These are phyloP conservation scores for Penicillium nordicum DNA, from an alignment of 2,329 filamentous ascomycete species.

Conservation along the genomic window DNA sequence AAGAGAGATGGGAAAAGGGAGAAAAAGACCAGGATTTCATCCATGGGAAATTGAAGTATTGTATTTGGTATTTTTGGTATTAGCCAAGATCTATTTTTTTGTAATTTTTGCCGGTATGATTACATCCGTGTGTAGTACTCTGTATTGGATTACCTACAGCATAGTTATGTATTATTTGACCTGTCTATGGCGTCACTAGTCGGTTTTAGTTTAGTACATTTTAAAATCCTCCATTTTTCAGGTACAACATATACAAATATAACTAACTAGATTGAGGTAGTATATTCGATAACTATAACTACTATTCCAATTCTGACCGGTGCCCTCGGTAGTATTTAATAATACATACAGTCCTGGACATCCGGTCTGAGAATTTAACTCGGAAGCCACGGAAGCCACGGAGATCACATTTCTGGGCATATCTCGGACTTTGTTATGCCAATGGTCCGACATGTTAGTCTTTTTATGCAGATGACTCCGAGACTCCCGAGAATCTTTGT, in stretches of 20 bases:
- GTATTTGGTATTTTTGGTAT: conserved; percentile 24
- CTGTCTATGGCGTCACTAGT: conserved; percentile 30
- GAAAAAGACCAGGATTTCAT: conserved; percentile 12
- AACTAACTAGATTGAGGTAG: no score
- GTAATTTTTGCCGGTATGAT: neutral
- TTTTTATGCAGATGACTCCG: neutral
- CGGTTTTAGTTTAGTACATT: neutral
- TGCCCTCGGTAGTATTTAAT: neutral
- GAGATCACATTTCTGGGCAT: conserved; percentile 16
- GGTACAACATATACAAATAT: neutral
- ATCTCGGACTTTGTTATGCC: conserved; percentile 7
- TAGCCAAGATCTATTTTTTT: conserved; percentile 18
- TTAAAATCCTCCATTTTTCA: neutral
- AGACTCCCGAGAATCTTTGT: neutral
- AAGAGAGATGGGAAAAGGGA: conserved; percentile 15
- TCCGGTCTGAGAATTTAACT: conserved; percentile 4
- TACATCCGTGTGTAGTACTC: neutral
- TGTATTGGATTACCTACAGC: neutral
- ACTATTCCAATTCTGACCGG: neutral
- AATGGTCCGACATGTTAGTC: neutral
- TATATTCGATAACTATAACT: neutral
- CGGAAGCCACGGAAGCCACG: conserved; percentile 30
- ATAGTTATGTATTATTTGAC: neutral
- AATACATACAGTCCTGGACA: neutral
- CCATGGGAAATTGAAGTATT: conserved; percentile 8